Percentiles rank a stretch among this genome's conserved stretches.
Evolutionary conservation across 2,329 filamentous ascomycete genomes (phyloP).

Genomic region (Alternaria triticimaculans): DNA sequence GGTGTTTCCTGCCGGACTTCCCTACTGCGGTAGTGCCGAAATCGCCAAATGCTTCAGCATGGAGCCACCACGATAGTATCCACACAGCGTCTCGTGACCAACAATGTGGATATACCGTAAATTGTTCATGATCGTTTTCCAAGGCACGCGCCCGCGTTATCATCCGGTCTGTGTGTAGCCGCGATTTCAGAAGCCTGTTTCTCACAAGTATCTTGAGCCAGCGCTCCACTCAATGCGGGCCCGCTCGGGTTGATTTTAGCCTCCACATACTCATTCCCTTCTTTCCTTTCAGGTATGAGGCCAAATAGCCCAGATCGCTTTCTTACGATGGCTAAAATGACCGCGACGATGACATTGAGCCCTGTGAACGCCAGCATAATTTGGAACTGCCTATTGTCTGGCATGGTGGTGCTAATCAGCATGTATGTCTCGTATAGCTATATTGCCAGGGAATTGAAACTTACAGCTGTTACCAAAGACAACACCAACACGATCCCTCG

Average conservation of each 20-base stretch:
- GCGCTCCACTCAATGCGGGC: not conserved
- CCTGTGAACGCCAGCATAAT: conserved; percentile 36
- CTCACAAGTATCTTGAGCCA: not conserved
- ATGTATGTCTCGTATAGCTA: not conserved
- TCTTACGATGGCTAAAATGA: conserved; percentile 26
- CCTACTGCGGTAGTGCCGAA: not conserved
- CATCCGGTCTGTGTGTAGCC: not conserved
- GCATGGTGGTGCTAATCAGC: not conserved
- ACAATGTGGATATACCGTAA: not conserved
- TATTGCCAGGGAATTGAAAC: not conserved
- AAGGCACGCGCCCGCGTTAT: not conserved
- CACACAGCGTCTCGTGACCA: not conserved
- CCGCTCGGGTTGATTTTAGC: not conserved
- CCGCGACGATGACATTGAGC: conserved; percentile 31
- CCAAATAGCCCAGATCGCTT: conserved; percentile 35
- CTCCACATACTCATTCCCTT: conserved; percentile 35
- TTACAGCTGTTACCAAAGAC: conserved; percentile 36
- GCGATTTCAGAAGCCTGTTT: not conserved
- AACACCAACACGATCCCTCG: conserved; percentile 22
- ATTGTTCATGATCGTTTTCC: not conserved
- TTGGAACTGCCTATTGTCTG: conserved; percentile 39
- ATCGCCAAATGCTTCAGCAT: not conserved
- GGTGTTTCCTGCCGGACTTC: not conserved
- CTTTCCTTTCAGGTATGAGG: conserved; percentile 21
- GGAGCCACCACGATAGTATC: not conserved